Evolutionary conservation across 306 rosid species (phyloP).

Genomic region (Senna tora): DNA sequence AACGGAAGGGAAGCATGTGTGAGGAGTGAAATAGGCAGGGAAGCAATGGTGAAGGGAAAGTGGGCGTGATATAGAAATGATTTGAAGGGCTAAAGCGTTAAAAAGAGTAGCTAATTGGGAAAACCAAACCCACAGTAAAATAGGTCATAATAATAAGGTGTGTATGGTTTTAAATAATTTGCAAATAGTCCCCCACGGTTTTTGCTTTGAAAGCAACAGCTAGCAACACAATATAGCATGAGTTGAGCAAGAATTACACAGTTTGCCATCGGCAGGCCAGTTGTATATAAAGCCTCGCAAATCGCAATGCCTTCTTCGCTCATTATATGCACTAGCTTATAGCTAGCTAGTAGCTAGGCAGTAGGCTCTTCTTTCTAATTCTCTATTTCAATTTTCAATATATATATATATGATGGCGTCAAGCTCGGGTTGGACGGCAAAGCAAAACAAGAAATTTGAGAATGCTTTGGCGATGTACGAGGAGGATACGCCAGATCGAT

Average conservation of each 20-base stretch:
- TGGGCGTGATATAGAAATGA: slow-evolving; percentile 21
- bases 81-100: slow-evolving; percentile 29
- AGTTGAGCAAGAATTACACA: slow-evolving; percentile 25
- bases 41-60: slow-evolving; percentile 38
- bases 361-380: no score
- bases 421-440: slow-evolving; percentile 70
- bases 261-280: slow-evolving; percentile 14
- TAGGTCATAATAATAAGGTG: slow-evolving; percentile 3
- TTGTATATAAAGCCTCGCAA: slow-evolving; percentile 57
- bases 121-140: slow-evolving; percentile 30
- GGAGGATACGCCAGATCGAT: slow-evolving; percentile 78
- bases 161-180: slow-evolving; percentile 3
- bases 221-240: slow-evolving; percentile 9
- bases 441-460: slow-evolving; percentile 82
- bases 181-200: slow-evolving; percentile 39
- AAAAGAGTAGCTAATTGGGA: slow-evolving; percentile 10
- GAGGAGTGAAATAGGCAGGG: slow-evolving; percentile 34
- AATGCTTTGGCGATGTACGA: slow-evolving; percentile 76
- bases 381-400: no score
- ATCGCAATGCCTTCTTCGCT: slow-evolving; percentile 39
- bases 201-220: slow-evolving; percentile 52
- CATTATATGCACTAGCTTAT: no score
- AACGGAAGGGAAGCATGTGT: slow-evolving; percentile 38
- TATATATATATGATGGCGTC: slow-evolving; percentile 63
- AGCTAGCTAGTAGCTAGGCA: no score